Evolutionary conservation across 2,329 filamentous ascomycete species (phyloP).

Genomic region (Magnaporthales sp.): DNA sequence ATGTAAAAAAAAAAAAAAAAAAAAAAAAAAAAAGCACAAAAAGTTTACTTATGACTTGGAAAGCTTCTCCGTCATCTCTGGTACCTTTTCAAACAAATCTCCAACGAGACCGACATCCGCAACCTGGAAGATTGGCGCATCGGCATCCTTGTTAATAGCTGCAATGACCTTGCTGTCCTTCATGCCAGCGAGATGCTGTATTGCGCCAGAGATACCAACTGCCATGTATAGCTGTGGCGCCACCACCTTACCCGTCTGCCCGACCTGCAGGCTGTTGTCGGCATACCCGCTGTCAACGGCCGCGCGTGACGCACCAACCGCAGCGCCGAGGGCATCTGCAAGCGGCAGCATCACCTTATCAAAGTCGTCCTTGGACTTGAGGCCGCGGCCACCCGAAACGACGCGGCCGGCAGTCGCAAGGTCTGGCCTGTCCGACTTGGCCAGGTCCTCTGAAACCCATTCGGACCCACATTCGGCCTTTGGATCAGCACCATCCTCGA

Average conservation of each 20-base stretch:
- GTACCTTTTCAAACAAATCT: constrained; percentile 91
- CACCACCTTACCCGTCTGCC: constrained; percentile 97
- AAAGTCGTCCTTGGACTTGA: constrained; percentile 98
- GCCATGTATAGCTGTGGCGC: constrained; percentile 93
- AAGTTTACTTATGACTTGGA: constrained; percentile 37
- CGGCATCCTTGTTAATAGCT: constrained; percentile 94
- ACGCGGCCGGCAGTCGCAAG: constrained; percentile 82
- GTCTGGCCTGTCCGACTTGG: constrained; percentile 90
- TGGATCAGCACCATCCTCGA: constrained; percentile 79
- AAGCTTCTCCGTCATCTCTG: constrained; percentile 92
- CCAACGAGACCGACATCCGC: constrained; percentile 93
- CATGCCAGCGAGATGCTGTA: constrained; percentile 98
- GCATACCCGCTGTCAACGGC: constrained; percentile 96
- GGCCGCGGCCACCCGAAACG: constrained; percentile 84
- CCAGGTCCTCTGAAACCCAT: constrained; percentile 90
- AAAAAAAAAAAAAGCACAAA: background rate
- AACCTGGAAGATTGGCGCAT: constrained; percentile 97
- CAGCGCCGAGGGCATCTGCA: constrained; percentile 87
- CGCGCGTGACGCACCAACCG: constrained; percentile 87
- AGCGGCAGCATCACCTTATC: constrained; percentile 86
- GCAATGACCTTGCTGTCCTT: constrained; percentile 99
- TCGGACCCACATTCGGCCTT: constrained; percentile 66
- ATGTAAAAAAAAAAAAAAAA: constrained; percentile 4
- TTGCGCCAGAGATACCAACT: constrained; percentile 92
- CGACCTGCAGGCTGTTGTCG: constrained; percentile 96